phyloP scores from a whole-genome alignment of 345 rosid genomes.

The Salix udensis region DNA sequence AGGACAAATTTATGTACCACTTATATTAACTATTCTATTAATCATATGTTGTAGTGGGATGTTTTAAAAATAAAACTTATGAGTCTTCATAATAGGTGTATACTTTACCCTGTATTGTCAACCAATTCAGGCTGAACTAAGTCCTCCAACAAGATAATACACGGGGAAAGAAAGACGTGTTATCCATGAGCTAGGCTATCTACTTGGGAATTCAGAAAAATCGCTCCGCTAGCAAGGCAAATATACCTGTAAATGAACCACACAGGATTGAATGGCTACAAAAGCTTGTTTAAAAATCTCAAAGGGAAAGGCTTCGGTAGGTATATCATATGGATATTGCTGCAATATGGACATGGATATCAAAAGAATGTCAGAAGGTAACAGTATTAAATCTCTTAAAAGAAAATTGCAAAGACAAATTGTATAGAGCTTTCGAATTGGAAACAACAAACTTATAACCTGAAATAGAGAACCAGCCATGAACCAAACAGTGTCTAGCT shows the following conservation, averaged over 20 bases:
- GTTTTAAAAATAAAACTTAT: not conserved
- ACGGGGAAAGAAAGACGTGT: not conserved
- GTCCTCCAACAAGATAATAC: constrained; percentile 1
- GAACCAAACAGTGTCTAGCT: constrained; percentile 98
- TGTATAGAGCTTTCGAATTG: not conserved
- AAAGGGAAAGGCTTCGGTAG: constrained; percentile 88
- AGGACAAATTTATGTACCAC: not conserved
- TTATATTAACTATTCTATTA: not conserved
- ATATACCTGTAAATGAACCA: constrained; percentile 89
- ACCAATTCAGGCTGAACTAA: not conserved
- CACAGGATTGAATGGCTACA: constrained; percentile 95
- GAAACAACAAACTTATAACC: constrained; percentile 37
- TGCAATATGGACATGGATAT: constrained; percentile 38
- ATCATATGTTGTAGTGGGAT: not conserved
- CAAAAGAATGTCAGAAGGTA: constrained; percentile 3
- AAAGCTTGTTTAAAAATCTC: constrained; percentile 96
- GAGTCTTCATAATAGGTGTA: not conserved
- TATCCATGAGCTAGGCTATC: not conserved
- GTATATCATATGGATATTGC: constrained; percentile 98
- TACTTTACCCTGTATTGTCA: not conserved
- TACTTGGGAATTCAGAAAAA: not conserved
- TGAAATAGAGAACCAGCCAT: constrained; percentile 99
- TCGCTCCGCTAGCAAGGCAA: constrained; percentile 2
- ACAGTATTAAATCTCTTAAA: not conserved
- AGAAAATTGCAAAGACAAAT: not conserved